Conservation (phyloP, 495 filamentous ascomycete species). For the Penicillium samsonianum region DNA sequence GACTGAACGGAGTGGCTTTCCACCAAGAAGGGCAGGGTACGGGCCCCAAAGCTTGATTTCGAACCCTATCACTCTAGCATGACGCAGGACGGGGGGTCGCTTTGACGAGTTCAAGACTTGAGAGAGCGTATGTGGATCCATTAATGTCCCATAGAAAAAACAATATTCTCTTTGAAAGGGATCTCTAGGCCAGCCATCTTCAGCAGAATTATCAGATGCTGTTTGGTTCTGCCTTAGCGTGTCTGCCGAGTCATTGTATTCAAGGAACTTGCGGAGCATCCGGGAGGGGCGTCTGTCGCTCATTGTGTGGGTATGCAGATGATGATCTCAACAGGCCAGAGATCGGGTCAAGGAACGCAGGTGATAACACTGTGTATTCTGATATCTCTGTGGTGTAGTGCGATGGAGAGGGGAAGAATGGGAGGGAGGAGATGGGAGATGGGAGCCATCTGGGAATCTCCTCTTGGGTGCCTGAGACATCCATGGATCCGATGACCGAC, state of each 20-base stretch:
- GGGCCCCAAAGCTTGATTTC: slow-evolving; percentile 18
- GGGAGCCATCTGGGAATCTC: no score
- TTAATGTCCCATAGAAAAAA: slow-evolving; percentile 21
- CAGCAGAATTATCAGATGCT: background rate
- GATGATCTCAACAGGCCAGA: no score
- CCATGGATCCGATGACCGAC: no score
- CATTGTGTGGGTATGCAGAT: slow-evolving; percentile 1
- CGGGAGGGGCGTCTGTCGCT: slow-evolving; percentile 1
- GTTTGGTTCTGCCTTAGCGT: background rate
- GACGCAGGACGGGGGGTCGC: slow-evolving; percentile 6
- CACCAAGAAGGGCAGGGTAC: slow-evolving; percentile 18
- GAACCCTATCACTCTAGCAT: slow-evolving; percentile 18
- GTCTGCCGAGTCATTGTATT: slow-evolving; percentile 8
- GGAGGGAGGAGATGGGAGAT: no score
- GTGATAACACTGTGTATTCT: no score
- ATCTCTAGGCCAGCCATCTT: background rate
- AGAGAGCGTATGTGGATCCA: slow-evolving; percentile 13
- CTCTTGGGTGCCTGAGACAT: no score
- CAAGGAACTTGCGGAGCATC: slow-evolving; percentile 18
- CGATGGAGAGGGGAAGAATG: no score
- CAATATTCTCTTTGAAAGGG: slow-evolving; percentile 15
- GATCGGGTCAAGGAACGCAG: no score
- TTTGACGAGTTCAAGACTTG: slow-evolving; percentile 3
- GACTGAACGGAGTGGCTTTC: slow-evolving; percentile 5
- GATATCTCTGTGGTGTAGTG: no score